phyloP scores from a whole-genome alignment of 192 early-diverging fungal genomes.

The Entomortierella chlamydospora region DNA sequence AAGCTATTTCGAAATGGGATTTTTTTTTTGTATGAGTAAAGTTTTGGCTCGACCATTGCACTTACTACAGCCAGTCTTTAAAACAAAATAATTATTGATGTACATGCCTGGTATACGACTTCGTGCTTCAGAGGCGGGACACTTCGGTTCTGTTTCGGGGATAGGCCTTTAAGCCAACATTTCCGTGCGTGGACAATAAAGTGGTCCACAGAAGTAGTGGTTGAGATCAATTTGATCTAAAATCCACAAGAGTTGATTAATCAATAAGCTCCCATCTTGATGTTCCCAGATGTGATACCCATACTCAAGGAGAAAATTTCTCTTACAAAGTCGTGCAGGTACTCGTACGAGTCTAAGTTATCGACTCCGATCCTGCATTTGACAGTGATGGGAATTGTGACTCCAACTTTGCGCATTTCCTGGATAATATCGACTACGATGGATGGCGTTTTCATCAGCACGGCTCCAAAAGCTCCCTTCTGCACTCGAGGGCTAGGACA shows the following conservation, averaged over 20 bases:
- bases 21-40: not conserved
- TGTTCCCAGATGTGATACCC: too few relatives aligned
- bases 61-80: too few relatives aligned
- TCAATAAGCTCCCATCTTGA: too few relatives aligned
- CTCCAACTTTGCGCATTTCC: slow-evolving; percentile 60
- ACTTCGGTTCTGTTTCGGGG: slow-evolving; percentile 74
- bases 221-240: slow-evolving; percentile 48
- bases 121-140: slow-evolving; percentile 74
- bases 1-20: slow-evolving; percentile 22
- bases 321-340: slow-evolving; percentile 63
- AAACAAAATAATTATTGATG: too few relatives aligned
- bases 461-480: slow-evolving; percentile 73
- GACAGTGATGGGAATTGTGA: slow-evolving; percentile 68
- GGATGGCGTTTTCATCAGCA: slow-evolving; percentile 76
- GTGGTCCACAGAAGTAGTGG: slow-evolving; percentile 49
- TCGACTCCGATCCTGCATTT: slow-evolving; percentile 87
- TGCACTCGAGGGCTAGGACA: slow-evolving; percentile 80
- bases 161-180: slow-evolving; percentile 72
- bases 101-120: slow-evolving; percentile 60
- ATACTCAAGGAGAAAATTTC: not conserved
- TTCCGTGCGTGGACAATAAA: slow-evolving; percentile 79
- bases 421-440: slow-evolving; percentile 66
- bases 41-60: not conserved
- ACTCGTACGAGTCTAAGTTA: slow-evolving; percentile 70
- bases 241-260: not conserved